Evolutionary conservation across 1,284 basidiomycete genomes (phyloP), one percentile per base, ranked within the genome.

Genomic region (Schizophyllum commune): DNA sequence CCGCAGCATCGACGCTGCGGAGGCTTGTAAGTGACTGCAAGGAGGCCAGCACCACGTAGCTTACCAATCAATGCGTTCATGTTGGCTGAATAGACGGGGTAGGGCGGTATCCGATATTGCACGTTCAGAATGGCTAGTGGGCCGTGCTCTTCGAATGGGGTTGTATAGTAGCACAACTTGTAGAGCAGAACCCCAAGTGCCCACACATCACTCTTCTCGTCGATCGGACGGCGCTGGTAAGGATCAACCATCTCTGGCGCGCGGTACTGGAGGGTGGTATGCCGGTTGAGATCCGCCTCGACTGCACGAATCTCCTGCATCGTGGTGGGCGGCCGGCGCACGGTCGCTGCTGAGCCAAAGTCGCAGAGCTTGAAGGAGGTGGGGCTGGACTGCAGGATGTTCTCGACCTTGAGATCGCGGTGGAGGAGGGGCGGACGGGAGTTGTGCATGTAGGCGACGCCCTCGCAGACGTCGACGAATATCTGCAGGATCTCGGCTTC

Each of bases 171-270:
- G 75, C 97, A 99, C 6, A 98, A 80, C 65, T 94, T 92, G 74
- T 96, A 94, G 4, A 98, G 81, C 68, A 97, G 82, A 55, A 96
- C 89, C 0, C 96, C 96, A n/a, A 97, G 77, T 0, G 96, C 94
- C 96, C 96, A 98, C 13, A 98, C 85, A 69, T 98, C 96, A 84
- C 93, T 92, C 77, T 95, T 96, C 73, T 96, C 92, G 69, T 96
- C 92, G 56, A 96, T 84, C 1, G 91, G 88, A 62, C 91, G 81
- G 61, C 92, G 83, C 58, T 89, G 81, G 73, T 91, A 91, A 0
- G 91, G 86, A 71, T 99, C 96, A 32, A 99, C 91, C 94, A 99
- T 98, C 75, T 99, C 97, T 2, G 97, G 97, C 51, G 96, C 94
- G 53, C 97, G 82, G 70, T 98, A 98, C 72, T 97, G 96, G 63